These are phyloP conservation scores for Fusarium verrucosum DNA, from an alignment of 2,329 filamentous ascomycete species.

Conservation along the genomic window DNA sequence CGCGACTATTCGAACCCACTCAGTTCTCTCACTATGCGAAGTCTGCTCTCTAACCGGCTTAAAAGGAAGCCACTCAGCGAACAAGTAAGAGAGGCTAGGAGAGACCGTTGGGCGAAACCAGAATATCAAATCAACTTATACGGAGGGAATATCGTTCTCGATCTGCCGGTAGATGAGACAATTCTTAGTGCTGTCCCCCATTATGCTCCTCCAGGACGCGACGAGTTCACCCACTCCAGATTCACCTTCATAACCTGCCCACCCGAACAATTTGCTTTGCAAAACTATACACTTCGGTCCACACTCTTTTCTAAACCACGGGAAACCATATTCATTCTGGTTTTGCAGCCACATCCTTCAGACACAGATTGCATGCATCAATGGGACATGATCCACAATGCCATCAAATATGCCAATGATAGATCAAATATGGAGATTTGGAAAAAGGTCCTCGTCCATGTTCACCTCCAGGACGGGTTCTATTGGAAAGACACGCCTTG, in stretches of 20 bases:
- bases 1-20: no score
- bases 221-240: constrained; percentile 1
- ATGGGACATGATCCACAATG: background rate
- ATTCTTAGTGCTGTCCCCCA: background rate
- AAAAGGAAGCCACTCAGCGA: no score
- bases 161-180: background rate
- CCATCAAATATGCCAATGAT: background rate
- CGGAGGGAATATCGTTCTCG: background rate
- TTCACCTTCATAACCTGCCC: constrained; percentile 2
- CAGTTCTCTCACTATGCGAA: no score
- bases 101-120: no score
- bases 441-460: background rate
- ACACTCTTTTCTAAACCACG: background rate
- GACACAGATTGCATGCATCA: accelerated
- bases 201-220: no score
- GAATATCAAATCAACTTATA: no score
- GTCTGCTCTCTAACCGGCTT: no score
- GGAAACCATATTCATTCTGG: background rate
- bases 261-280: background rate
- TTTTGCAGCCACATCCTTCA: no score
- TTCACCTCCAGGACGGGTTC: background rate
- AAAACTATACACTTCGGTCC: background rate
- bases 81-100: no score
- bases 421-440: background rate
- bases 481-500: accelerated